These are phyloP conservation scores for Nicotiana undulata DNA, from an alignment of 257 asterid genomes.

Conservation along the genomic window DNA sequence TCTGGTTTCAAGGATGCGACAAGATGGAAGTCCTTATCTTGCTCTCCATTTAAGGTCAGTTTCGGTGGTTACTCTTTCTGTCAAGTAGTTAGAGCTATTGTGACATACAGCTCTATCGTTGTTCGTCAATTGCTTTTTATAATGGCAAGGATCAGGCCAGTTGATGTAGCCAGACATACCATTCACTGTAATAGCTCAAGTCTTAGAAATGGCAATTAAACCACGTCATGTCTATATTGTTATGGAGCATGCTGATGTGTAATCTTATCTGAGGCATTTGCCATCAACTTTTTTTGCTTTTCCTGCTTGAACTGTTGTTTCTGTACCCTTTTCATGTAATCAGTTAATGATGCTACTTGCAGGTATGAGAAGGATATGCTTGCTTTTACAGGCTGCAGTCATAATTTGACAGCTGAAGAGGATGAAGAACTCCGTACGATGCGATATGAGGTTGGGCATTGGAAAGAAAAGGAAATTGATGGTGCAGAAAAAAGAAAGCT, in stretches of 20 bases:
- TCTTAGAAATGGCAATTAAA: neutral
- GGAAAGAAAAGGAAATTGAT: constrained; percentile 97
- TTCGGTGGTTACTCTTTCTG: constrained; percentile 1
- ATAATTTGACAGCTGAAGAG: constrained; percentile 73
- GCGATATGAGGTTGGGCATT: constrained; percentile 86
- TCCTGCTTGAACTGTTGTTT: neutral
- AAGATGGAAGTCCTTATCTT: constrained; percentile 61
- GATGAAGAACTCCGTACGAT: constrained; percentile 71
- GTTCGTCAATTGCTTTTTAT: neutral
- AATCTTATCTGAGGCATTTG: neutral
- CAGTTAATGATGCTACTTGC: constrained; percentile 25
- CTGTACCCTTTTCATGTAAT: neutral
- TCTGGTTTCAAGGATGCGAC: constrained; percentile 71
- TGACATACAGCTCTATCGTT: neutral
- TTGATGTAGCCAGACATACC: neutral
- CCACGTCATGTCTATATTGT: neutral
- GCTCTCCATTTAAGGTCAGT: constrained; percentile 92
- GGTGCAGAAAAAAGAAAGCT: constrained; percentile 68
- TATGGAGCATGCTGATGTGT: neutral
- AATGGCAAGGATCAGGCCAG: neutral
- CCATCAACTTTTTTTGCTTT: neutral
- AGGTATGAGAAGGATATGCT: constrained; percentile 99
- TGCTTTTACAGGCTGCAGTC: constrained; percentile 96
- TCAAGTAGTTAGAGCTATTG: neutral
- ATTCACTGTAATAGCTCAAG: neutral